Evolutionary conservation across 2,329 filamentous ascomycete genomes (phyloP).

Genomic region (Penicillium hesseltinei): DNA sequence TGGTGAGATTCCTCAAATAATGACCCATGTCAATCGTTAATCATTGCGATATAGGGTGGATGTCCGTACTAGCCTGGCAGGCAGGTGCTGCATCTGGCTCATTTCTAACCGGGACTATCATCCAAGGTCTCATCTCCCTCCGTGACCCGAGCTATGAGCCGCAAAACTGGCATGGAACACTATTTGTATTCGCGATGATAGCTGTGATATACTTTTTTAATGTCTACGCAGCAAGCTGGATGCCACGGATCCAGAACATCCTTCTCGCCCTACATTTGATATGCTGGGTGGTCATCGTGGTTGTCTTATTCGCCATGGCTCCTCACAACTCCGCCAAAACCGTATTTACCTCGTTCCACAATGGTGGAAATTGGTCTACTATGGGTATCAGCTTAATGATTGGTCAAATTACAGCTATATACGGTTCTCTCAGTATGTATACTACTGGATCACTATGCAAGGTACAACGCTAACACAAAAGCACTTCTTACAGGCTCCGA

Average conservation of each 20-base stretch:
- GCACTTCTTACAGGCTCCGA: slow-evolving; percentile 27
- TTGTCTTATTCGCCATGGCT: slow-evolving; percentile 34
- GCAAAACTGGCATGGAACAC: slow-evolving; percentile 49
- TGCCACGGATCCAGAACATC: slow-evolving; percentile 41
- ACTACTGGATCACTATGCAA: background rate
- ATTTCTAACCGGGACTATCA: slow-evolving; percentile 50
- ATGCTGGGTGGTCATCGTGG: slow-evolving; percentile 36
- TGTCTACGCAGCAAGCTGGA: slow-evolving; percentile 29
- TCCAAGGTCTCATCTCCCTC: slow-evolving; percentile 47
- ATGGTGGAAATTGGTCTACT: slow-evolving; percentile 39
- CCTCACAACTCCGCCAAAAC: slow-evolving; percentile 27
- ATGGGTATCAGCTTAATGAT: slow-evolving; percentile 39
- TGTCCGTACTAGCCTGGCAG: slow-evolving; percentile 51
- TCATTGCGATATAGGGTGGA: slow-evolving; percentile 39
- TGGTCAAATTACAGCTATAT: slow-evolving; percentile 37
- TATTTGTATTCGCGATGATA: slow-evolving; percentile 50
- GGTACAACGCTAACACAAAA: background rate
- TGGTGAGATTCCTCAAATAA: slow-evolving; percentile 30
- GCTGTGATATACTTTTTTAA: slow-evolving; percentile 46
- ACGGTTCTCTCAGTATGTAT: slow-evolving; percentile 27
- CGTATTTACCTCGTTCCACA: slow-evolving; percentile 41
- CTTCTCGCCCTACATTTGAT: slow-evolving; percentile 41
- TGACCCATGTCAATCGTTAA: background rate
- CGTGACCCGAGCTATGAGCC: slow-evolving; percentile 43
- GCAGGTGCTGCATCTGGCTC: slow-evolving; percentile 49